Percentiles rank a stretch among this genome's conserved stretches.
These are phyloP conservation scores for Fusarium dimerum DNA, from an alignment of 2,329 filamentous ascomycete species.

Conservation along the genomic window DNA sequence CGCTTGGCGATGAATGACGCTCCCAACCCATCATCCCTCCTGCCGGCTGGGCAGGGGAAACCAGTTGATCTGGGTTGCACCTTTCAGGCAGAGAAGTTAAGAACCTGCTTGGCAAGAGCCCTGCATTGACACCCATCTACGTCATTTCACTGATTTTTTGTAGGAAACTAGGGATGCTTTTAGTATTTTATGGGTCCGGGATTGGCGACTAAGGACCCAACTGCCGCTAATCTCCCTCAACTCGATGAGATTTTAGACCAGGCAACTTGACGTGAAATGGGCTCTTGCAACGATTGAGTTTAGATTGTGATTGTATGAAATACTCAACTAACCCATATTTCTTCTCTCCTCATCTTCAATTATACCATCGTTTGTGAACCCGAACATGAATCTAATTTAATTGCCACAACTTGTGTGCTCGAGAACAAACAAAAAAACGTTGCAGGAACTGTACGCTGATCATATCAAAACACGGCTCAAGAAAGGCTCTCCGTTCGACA, in stretches of 20 bases:
- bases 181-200: background rate
- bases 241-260: no score
- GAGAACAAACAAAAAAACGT: no score
- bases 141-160: background rate
- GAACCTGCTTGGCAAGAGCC: background rate
- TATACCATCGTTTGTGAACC: no score
- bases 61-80: background rate
- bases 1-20: background rate
- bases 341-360: background rate
- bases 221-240: background rate
- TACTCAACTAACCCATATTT: background rate
- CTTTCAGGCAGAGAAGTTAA: background rate
- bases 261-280: background rate
- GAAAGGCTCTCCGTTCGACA: background rate
- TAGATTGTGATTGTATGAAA: background rate
- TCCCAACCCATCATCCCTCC: background rate
- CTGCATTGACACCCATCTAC: background rate
- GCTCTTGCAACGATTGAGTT: background rate
- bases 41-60: background rate
- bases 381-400: no score
- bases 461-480: no score
- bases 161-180: background rate
- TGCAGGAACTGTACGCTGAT: no score
- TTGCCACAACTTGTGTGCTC: no score
- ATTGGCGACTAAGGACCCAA: background rate